These are phyloP conservation scores for Pilaira anomala DNA, from an alignment of 192 early-diverging fungal genomes.

Conservation along the genomic window DNA sequence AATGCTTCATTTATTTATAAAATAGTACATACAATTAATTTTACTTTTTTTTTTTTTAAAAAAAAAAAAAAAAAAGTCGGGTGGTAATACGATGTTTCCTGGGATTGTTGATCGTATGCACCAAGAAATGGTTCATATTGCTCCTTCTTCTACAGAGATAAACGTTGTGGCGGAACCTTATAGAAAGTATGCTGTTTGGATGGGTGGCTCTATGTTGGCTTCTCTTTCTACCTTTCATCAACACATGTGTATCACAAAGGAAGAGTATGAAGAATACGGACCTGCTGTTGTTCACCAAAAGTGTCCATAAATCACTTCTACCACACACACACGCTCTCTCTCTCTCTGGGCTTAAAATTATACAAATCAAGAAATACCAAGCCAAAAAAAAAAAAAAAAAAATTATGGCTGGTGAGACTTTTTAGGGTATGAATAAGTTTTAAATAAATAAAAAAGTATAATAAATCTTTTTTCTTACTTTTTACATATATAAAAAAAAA, in stretches of 20 bases:
- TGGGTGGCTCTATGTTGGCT: conserved; percentile 94
- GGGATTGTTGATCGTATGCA: conserved; percentile 95
- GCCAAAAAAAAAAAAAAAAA: no score
- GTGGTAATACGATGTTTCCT: conserved; percentile 95
- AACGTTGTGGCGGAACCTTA: conserved; percentile 95
- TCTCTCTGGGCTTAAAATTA: no score
- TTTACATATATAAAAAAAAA: no score
- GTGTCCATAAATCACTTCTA: conserved; percentile 47
- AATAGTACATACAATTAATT: no score
- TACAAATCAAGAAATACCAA: no score
- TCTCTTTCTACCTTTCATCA: conserved; percentile 96
- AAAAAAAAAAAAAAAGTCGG: conserved; percentile 43
- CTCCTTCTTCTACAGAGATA: conserved; percentile 89
- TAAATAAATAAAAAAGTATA: no score
- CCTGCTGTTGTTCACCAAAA: conserved; percentile 57
- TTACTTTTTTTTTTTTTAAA: neutral
- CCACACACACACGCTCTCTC: no score
- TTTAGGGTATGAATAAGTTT: no score
- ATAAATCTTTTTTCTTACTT: no score
- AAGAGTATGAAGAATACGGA: conserved; percentile 55
- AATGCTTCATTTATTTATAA: no score
- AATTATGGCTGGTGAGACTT: no score
- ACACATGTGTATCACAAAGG: conserved; percentile 97
- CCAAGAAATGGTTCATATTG: conserved; percentile 91
- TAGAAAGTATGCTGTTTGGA: conserved; percentile 98